These are phyloP conservation scores for Nothophoma quercina DNA, from an alignment of 2,329 filamentous ascomycete species.

Conservation along the genomic window DNA sequence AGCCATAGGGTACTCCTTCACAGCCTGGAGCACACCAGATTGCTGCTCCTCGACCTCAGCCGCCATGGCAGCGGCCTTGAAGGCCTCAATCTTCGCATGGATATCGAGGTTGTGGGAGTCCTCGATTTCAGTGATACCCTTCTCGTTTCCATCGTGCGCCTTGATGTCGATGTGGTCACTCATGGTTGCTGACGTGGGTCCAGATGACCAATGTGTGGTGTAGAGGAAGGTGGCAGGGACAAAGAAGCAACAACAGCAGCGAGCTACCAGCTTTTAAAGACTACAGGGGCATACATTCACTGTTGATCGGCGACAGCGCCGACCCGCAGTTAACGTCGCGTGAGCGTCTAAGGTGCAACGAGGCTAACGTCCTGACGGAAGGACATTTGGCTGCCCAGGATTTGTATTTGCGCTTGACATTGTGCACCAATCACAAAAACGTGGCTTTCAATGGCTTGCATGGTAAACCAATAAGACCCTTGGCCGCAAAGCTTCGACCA, in stretches of 20 bases:
- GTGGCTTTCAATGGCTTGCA: constrained; percentile 27
- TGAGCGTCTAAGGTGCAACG: no score
- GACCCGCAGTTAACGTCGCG: neutral
- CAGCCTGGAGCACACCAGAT: constrained; percentile 59
- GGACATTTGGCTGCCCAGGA: constrained; percentile 18
- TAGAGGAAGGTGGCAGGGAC: constrained; percentile 26
- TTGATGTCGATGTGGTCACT: constrained; percentile 30
- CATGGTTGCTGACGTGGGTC: constrained; percentile 34
- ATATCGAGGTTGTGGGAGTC: constrained; percentile 40
- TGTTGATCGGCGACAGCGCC: neutral
- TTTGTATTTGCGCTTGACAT: constrained; percentile 16
- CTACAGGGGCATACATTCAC: constrained; percentile 20
- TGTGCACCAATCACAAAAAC: constrained; percentile 40
- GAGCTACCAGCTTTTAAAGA: constrained; percentile 28
- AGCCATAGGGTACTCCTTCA: constrained; percentile 62
- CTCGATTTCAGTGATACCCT: constrained; percentile 31
- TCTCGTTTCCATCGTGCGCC: constrained; percentile 28
- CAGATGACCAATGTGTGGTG: constrained; percentile 21
- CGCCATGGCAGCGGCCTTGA: constrained; percentile 63
- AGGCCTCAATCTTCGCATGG: constrained; percentile 51
- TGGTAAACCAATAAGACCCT: constrained; percentile 25
- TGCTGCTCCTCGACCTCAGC: constrained; percentile 64
- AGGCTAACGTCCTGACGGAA: constrained; percentile 11
- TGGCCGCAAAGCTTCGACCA: constrained; percentile 25
- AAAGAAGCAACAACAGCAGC: constrained; percentile 22